Evolutionary conservation across 306 rosid species (phyloP).

Genomic region (Fragaria ananassa): DNA sequence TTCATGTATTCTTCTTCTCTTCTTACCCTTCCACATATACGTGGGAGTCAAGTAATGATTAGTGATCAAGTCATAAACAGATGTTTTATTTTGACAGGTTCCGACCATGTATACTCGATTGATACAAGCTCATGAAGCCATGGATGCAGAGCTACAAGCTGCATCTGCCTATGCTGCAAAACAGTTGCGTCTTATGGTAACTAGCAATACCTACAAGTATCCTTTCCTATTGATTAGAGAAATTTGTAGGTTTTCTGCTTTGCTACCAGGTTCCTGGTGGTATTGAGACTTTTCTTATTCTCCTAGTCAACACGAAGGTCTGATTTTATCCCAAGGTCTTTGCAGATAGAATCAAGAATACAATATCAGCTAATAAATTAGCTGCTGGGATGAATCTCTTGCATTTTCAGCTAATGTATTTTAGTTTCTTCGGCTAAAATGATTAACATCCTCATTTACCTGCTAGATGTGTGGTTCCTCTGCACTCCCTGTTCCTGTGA

Average conservation of each 20-base stretch:
- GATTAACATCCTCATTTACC: background rate
- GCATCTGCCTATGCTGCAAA: constrained; percentile 75
- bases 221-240: background rate
- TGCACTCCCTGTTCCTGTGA: constrained; percentile 87
- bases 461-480: constrained; percentile 96
- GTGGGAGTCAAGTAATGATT: background rate
- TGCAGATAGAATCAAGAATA: background rate
- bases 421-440: background rate
- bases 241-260: background rate
- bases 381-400: background rate
- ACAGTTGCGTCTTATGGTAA: constrained; percentile 94
- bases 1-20: background rate
- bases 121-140: constrained; percentile 81
- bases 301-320: background rate
- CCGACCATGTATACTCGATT: constrained; percentile 84
- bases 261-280: background rate
- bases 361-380: background rate
- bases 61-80: constrained; percentile 12
- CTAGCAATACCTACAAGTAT: constrained; percentile 10
- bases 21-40: background rate
- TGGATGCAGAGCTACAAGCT: constrained; percentile 69
- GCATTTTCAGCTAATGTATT: constrained; percentile 13
- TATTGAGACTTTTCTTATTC: background rate
- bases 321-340: background rate
- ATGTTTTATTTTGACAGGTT: constrained; percentile 51